These are phyloP conservation scores for Borealophlyctis nickersoniae DNA, from an alignment of 192 early-diverging fungal genomes.

Conservation along the genomic window DNA sequence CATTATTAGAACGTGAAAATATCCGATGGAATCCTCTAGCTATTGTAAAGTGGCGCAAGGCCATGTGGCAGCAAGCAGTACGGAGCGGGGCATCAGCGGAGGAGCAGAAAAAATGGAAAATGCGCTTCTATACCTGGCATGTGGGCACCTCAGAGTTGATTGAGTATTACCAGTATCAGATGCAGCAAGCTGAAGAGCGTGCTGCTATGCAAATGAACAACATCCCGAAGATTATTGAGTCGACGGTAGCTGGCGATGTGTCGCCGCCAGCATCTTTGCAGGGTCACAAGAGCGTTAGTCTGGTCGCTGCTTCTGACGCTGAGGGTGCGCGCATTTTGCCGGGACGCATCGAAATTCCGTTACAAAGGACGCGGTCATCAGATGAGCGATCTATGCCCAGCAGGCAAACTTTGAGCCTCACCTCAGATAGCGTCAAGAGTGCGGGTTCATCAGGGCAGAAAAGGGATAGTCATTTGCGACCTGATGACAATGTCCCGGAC, in stretches of 20 bases:
- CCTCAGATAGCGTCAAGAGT: too few species aligned
- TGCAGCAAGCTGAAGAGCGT: too few species aligned
- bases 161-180: slow-evolving; percentile 17
- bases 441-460: too few species aligned
- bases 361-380: too few species aligned
- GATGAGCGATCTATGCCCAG: too few species aligned
- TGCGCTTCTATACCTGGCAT: slow-evolving; percentile 29
- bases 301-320: neutral
- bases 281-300: neutral
- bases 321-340: neutral
- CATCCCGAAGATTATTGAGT: neutral
- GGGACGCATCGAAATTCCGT: neutral
- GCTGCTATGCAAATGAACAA: neutral
- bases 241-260: neutral
- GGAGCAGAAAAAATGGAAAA: slow-evolving; percentile 29
- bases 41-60: slow-evolving; percentile 19
- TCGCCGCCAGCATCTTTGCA: neutral
- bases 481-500: too few species aligned
- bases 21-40: slow-evolving; percentile 26
- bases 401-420: too few species aligned
- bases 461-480: too few species aligned
- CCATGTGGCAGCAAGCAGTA: slow-evolving; percentile 26
- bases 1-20: neutral
- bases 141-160: slow-evolving; percentile 22
- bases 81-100: slow-evolving; percentile 18